These are phyloP conservation scores for Coemansia sp. DNA, from an alignment of 192 early-diverging fungal species.

Conservation along the genomic window DNA sequence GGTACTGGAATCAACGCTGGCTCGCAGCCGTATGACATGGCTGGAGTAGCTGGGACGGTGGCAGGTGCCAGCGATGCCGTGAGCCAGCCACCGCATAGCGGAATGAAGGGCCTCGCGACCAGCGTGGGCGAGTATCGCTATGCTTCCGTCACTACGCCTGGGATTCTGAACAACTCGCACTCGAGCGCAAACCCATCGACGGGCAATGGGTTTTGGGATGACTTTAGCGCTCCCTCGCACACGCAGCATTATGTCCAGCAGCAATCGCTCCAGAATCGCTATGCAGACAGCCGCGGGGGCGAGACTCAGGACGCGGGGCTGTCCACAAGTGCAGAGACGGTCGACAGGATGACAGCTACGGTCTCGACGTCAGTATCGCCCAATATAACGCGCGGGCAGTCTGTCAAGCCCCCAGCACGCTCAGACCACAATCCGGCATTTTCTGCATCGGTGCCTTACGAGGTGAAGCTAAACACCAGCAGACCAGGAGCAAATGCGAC, in stretches of 20 bases:
- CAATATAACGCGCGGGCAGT: constrained; percentile 23
- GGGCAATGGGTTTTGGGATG: neutral
- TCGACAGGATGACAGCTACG: constrained; percentile 10
- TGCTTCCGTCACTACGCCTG: neutral
- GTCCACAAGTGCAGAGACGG: constrained; percentile 17
- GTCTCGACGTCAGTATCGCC: constrained; percentile 38
- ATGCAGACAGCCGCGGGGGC: neutral
- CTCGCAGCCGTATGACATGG: neutral
- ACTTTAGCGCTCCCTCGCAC: neutral
- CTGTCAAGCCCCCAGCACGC: constrained; percentile 21
- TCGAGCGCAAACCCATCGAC: neutral
- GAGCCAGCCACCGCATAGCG: neutral
- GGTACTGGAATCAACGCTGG: constrained; percentile 3
- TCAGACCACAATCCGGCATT: constrained; percentile 5
- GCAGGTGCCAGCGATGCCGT: neutral
- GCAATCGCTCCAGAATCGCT: neutral
- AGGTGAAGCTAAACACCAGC: constrained; percentile 12
- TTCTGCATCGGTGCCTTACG: constrained; percentile 37
- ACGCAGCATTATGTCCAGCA: neutral
- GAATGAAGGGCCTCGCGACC: neutral
- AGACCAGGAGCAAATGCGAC: neutral
- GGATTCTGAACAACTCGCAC: neutral
- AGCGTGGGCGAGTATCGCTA: constrained; percentile 13
- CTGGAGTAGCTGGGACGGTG: neutral
- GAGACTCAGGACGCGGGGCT: constrained; percentile 8